Percentiles rank a stretch among this genome's conserved stretches.
These are phyloP conservation scores for Sugiyamaella pinicola DNA, from an alignment of 1,139 yeast genomes.

Conservation along the genomic window DNA sequence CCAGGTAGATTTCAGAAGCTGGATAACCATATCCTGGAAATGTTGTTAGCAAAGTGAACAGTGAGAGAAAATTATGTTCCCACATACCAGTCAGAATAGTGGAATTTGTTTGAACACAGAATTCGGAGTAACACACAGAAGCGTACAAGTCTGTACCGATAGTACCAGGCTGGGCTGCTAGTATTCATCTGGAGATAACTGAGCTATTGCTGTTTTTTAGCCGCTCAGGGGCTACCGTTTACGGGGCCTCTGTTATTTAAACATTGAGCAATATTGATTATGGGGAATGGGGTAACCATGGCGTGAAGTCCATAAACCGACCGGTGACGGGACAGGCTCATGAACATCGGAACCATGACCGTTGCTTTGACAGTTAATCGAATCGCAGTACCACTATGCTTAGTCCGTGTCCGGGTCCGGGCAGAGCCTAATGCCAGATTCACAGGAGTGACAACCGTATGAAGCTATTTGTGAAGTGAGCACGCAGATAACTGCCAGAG, in stretches of 20 bases:
- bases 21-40: slow-evolving; percentile 6
- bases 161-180: slow-evolving; percentile 6
- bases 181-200: slow-evolving; percentile 2
- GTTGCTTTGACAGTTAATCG: too few species aligned
- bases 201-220: background rate
- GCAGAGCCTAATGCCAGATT: background rate
- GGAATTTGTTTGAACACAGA: slow-evolving; percentile 10
- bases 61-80: too few species aligned
- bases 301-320: slow-evolving; percentile 1
- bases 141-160: slow-evolving; percentile 10
- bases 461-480: too few species aligned
- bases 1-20: background rate
- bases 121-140: slow-evolving; percentile 10
- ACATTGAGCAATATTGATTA: slow-evolving; percentile 2
- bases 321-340: background rate
- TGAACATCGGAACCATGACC: too few species aligned
- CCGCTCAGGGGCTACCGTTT: background rate
- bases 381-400: too few species aligned
- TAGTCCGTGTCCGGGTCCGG: slow-evolving; percentile 5
- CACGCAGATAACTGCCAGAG: too few species aligned
- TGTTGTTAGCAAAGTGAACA: too few species aligned
- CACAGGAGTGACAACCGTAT: too few species aligned
- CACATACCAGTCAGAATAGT: slow-evolving; percentile 14
- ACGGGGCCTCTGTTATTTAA: slow-evolving; percentile 1
- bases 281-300: slow-evolving; percentile 1